Base-by-base conservation (phyloP, 495 filamentous ascomycete species). In the Ascobolus immersus region DNA sequence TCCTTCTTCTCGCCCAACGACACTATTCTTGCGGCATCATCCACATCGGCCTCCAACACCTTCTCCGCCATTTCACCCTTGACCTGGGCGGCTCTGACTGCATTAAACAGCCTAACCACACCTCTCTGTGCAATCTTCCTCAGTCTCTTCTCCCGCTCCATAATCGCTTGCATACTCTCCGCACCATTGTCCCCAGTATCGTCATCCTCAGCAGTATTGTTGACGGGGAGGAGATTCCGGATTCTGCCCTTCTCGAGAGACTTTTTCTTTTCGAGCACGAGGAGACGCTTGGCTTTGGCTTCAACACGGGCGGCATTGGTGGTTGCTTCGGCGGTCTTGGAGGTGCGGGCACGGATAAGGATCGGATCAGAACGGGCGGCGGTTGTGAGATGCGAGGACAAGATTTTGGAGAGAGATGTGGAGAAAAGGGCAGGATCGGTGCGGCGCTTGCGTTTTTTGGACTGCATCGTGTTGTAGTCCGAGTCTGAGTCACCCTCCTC, bases 381-480 rank as follows among this genome's bases (percentile, higher is more conserved):
- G 5, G 64, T 69, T 0, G 81, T 70, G 2, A 94, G 60, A 55
- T 94, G 94, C 35, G 75, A 76, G 20, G 64, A 61, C 14, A 96
- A 62, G 55, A 96, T 94, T 47, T 80, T 80, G 42, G 71, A 69
- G 47, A 96, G 86, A 24, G 80, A 84, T 15, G 69, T 81, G 5
- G 81, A 76, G 56, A 96, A 93, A 29, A 75, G 79, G 35, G 61
- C 56, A 9, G 86, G 80, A 54, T 96, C 82, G 51, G 92, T 84
- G 40, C 80, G 77, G 51, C 91, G 86, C 52, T 57, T 61, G 14
- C 57, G 37, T 40, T 62, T 60, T 36, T 53, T 41, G 33, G 30
- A 32, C 44, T 41, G 39, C 55, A 18, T 41, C 41, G 17, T 46
- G 44, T 6, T 42, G 3, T 52, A 48, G 9, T 49, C 48, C 4